phyloP scores from a whole-genome alignment of 257 asterid species.

The Solanum sitiens region DNA sequence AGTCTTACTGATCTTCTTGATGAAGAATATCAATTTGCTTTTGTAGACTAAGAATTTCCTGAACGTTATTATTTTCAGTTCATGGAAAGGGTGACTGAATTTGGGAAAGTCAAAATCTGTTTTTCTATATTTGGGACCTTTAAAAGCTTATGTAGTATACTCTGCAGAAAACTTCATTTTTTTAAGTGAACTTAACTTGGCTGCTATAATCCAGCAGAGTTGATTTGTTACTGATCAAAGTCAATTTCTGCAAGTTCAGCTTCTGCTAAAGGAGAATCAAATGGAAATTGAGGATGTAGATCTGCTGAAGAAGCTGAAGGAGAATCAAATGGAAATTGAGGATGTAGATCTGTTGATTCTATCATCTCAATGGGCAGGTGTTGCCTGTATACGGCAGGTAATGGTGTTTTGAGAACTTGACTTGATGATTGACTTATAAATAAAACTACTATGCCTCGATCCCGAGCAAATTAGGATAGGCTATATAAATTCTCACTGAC shows the following conservation, averaged over 20 bases:
- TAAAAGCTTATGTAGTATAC: neutral
- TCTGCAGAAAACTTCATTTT: neutral
- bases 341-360: constrained; percentile 68
- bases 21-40: neutral
- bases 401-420: constrained; percentile 1
- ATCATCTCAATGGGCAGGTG: constrained; percentile 80
- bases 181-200: neutral
- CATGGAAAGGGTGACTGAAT: neutral
- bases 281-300: constrained; percentile 52
- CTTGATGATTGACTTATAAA: neutral
- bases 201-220: neutral
- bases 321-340: constrained; percentile 40
- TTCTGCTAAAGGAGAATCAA: constrained; percentile 43
- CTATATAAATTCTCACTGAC: neutral
- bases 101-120: neutral
- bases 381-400: constrained; percentile 64
- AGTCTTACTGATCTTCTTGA: neutral
- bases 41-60: neutral
- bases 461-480: neutral
- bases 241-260: constrained; percentile 27
- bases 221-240: neutral
- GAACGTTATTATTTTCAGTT: neutral
- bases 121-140: neutral
- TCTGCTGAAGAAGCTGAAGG: constrained; percentile 25
- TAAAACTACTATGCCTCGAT: neutral